phyloP scores from a whole-genome alignment of 495 filamentous ascomycete species.

The Aspergillus sparsus region DNA sequence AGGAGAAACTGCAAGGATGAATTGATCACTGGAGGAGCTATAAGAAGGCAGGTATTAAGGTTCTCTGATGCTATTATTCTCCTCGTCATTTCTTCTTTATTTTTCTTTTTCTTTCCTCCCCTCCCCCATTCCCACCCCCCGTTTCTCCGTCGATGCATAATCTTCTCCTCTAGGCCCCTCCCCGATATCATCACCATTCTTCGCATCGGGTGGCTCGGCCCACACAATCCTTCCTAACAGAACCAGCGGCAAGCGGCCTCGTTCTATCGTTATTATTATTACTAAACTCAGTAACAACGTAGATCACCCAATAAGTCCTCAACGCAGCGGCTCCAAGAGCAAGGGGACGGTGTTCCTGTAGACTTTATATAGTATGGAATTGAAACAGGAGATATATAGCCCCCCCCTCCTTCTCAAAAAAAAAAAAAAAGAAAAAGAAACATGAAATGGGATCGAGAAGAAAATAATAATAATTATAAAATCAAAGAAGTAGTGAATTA shows the following conservation, averaged over 20 bases:
- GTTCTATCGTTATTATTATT: slow-evolving; percentile 15
- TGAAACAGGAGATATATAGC: no score
- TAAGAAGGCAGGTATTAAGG: no score
- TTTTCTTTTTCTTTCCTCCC: slow-evolving; percentile 1
- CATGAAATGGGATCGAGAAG: no score
- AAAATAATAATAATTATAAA: no score
- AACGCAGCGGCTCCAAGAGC: slow-evolving; percentile 19
- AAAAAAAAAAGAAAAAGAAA: no score
- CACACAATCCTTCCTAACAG: slow-evolving; percentile 27
- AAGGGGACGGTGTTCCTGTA: slow-evolving; percentile 16
- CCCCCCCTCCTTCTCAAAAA: no score
- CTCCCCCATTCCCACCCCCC: slow-evolving; percentile 7
- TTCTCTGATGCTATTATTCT: neutral
- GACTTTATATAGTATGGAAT: neutral
- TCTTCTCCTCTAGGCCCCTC: slow-evolving; percentile 16
- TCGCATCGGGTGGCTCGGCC: slow-evolving; percentile 28
- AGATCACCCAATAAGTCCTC: slow-evolving; percentile 25
- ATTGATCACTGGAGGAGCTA: no score
- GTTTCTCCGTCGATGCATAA: slow-evolving; percentile 13
- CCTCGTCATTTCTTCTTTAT: neutral
- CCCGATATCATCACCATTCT: slow-evolving; percentile 25
- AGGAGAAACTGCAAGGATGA: no score
- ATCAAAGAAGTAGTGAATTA: no score
- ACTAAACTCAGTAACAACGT: slow-evolving; percentile 23
- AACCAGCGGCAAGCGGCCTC: slow-evolving; percentile 14